Evolutionary conservation across 805 yeast genomes (phyloP), one percentile per base, ranked within the genome.

Genomic region (Starmerella vitae): DNA sequence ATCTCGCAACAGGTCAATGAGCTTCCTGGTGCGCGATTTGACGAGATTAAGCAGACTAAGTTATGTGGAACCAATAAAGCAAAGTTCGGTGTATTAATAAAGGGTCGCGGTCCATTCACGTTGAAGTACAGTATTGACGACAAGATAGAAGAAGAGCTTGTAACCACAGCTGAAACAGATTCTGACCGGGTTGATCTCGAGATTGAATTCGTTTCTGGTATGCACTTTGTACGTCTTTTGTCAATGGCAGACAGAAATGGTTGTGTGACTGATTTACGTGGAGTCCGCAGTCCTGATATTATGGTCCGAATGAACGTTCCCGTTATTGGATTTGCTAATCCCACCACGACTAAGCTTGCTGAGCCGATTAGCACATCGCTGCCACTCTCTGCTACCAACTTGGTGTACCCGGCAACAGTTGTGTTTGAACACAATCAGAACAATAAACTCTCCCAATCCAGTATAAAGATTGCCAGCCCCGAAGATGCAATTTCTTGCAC

Each of bases 81-180:
- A 38, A 49, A 53, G 2, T 59, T 80, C 4, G 76, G 78, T 0
- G 66, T 88, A 3, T 54, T 57, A 8, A 68, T 91, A 18, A 74
- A 71, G 35, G 99, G 99, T 12, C 75, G 76, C 47, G 71, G 79
- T 0, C 97, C 97, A 3, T 83, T 78, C 49, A 62, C 70, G 2
- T 64, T 91, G 38, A 66, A 64, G 18, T 86, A 85, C 58, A 80
- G 75, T 38, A 61, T 88, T 8, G 54, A 50, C 21, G 52, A 45
- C 25, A 17, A 21, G 13, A 14, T 17, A 5, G 25, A 14, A 13
- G 18, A 24, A 12, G 27, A 32, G 3, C 18, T 33, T n/a, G 18
- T 26, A 5, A 37, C 46, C 17, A 31, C 29, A 14, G 38, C 33
- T 2, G 26, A 37, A 18, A 57, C 78, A 15, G 78, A 77, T 17